Conservation (phyloP, 306 rosid species). For the Potentilla sterilis region DNA sequence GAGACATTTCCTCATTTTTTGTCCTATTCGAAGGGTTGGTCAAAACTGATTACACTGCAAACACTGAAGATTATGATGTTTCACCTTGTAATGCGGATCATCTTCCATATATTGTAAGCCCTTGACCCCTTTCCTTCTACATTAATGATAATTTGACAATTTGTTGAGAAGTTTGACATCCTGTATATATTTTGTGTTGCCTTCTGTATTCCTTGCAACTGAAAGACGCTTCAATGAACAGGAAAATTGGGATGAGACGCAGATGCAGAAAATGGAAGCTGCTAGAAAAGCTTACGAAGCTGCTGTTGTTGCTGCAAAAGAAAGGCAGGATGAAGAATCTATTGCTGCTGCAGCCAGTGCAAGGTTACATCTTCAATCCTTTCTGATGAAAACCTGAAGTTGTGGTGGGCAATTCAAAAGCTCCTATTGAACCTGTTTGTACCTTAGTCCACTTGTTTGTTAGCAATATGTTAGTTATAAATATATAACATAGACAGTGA, state of each 20-base stretch:
- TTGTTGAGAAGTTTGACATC: background rate
- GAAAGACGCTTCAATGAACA: constrained; percentile 31
- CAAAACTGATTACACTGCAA: constrained; percentile 32
- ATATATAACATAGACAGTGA: background rate
- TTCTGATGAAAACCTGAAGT: constrained; percentile 44
- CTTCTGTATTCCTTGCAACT: constrained; percentile 11
- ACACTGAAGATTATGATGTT: constrained; percentile 33
- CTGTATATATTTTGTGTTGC: background rate
- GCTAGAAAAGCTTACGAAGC: constrained; percentile 70
- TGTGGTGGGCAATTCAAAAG: constrained; percentile 23
- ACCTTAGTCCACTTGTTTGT: background rate
- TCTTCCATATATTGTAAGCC: constrained; percentile 43
- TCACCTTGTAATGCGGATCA: constrained; percentile 26
- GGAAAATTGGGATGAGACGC: constrained; percentile 81
- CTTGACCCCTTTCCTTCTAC: background rate
- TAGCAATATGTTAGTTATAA: background rate
- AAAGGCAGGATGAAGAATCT: constrained; percentile 83
- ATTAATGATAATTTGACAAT: no score
- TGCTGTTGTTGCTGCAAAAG: constrained; percentile 64
- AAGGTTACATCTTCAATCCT: constrained; percentile 63
- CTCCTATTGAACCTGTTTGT: constrained; percentile 14
- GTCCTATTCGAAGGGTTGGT: constrained; percentile 62
- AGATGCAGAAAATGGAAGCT: constrained; percentile 69
- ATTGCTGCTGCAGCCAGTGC: constrained; percentile 69
- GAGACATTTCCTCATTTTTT: constrained; percentile 48